Base-by-base conservation (phyloP, 805 yeast species). In the Lipomyces mesembrius region DNA sequence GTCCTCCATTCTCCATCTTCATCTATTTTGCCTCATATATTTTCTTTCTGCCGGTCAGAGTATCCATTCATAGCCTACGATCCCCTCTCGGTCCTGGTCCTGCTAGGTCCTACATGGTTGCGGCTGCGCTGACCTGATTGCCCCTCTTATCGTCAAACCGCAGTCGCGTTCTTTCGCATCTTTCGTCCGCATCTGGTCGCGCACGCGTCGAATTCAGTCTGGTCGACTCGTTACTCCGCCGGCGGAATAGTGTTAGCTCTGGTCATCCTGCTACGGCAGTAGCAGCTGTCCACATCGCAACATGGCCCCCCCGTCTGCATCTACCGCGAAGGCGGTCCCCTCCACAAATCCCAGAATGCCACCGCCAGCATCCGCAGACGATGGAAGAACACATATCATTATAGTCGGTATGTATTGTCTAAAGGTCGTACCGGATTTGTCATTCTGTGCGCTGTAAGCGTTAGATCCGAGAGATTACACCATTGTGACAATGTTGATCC, bases 331-430 rank as follows among this genome's bases (percentile, higher is more conserved):
- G 27, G 56, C 63, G 27, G 43, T 60, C 59, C 59, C 69, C 52
- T 29, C 66, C 29, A 27, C 39, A 57, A 49, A 51, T 25, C 17
- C 37, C 32, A 14, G 55, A 52, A 25, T 43, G 60, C 57, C 57
- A 43, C 17, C 63, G 11, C 14, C 61, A 17, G 29, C 65, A 6
- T 34, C 57, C 35, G 22, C 65, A 22, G 57, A 39, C 52, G 71
- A 67, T 60, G 25, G 35, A 39, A 70, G 70, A 39, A 53, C 87
- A 46, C 96, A 91, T 75, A 90, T 90, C 65, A 84, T 91, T 67
- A 88, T 92, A 56, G 95, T 91, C 29, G 97, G 97, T 74, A 70
- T 72, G 32, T 20, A 20, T 52, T 49, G 14, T 29, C 32, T 29
- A 25, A 25, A n/a, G 11, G 1, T 22, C 55, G 17, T 52, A 8